Evolutionary conservation across 805 yeast genomes (phyloP).

Genomic region (Nakazawaea populi): DNA sequence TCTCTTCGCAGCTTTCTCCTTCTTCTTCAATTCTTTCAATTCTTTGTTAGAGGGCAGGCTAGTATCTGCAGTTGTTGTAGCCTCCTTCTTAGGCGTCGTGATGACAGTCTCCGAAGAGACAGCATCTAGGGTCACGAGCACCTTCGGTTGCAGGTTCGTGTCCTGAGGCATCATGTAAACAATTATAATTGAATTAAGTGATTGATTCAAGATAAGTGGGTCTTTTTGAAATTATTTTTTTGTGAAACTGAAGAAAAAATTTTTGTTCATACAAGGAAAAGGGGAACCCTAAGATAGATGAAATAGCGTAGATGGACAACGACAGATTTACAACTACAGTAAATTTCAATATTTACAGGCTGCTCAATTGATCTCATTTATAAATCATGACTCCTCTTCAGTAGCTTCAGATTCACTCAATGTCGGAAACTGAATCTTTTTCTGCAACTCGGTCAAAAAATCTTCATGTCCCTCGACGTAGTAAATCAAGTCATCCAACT

Average conservation of each 20-base stretch:
- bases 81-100: background rate
- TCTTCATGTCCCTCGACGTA: slow-evolving; percentile 5
- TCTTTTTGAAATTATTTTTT: too few species aligned
- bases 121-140: background rate
- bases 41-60: slow-evolving; percentile 61
- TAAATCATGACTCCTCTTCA: background rate
- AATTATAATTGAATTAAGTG: background rate
- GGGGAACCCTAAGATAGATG: too few species aligned
- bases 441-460: slow-evolving; percentile 3
- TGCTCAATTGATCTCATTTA: background rate
- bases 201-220: background rate
- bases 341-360: background rate
- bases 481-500: slow-evolving; percentile 1
- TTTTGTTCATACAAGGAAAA: too few species aligned
- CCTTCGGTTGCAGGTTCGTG: background rate
- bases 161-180: background rate
- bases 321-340: too few species aligned
- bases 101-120: background rate
- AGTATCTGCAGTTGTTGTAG: background rate
- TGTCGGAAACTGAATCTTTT: background rate
- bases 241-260: too few species aligned
- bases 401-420: background rate
- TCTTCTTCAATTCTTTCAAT: slow-evolving; percentile 79
- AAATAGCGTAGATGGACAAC: too few species aligned
- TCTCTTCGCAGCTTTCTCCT: slow-evolving; percentile 87